Evolutionary conservation across 1,139 yeast species (phyloP), one percentile per base, ranked within the genome.

Genomic region (Debaryomycetaceae sp.): DNA sequence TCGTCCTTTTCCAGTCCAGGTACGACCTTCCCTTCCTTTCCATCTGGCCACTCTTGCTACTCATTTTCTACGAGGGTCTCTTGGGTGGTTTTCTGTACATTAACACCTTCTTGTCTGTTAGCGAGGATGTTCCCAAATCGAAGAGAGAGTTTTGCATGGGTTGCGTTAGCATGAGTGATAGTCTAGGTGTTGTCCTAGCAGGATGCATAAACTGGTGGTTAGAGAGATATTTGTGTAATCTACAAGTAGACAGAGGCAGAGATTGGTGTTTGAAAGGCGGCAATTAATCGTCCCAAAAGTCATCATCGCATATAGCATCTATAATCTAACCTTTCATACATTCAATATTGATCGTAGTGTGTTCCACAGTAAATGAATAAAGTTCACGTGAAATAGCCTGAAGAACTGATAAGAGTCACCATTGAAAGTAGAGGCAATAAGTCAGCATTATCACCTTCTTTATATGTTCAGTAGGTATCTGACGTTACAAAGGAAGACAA

Each of bases 1-100:
- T 87, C 1, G 72, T 85, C 34, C 48, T 87, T 1, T 38, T 65
- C 4, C 98, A 92, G 58, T 82, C 96, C 1, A 47, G 83, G 42
- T 76, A 60, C 51, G 64, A 81, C 39, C 52, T 77, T 13, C 92
- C 95, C 1, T 80, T 76, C 43, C 34, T 50, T 0, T 49, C 45
- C 11, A 77, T 91, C 5, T 86, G 86, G 73, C 52, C 77, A 2
- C 56, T 89, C 36, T 70, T 87, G 65, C 15, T 72, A 0, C 60
- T 91, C 30, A 75, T 88, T 5, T 77, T 91, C 43, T 89, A 87
- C 60, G 98, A 92, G 57, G 98, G 92, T 0, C 68, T 92, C 16
- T 66, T 92, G 8, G 98, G 98, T 1, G 98, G 98, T 1, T 78
- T 86, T 3, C 81, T 92, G 17, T 92, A 92, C 55, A 94, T 87